These are phyloP conservation scores for Phytophthora multivora DNA, from an alignment of 352 stramenopile species.

Conservation along the genomic window DNA sequence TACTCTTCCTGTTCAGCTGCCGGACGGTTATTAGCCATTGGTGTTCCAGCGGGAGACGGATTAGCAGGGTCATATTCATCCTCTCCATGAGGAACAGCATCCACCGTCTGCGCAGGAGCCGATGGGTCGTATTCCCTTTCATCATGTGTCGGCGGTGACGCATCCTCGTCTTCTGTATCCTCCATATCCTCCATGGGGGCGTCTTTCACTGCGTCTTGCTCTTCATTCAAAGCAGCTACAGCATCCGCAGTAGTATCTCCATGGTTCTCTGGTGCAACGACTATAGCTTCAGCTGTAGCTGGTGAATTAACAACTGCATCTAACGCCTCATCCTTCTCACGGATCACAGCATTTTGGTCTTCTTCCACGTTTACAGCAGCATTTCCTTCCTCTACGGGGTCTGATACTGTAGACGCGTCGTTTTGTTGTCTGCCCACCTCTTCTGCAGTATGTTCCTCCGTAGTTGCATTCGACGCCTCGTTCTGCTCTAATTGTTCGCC, in stretches of 20 bases:
- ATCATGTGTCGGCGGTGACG: slow-evolving; percentile 11
- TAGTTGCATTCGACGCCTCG: neutral
- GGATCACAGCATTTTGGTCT: neutral
- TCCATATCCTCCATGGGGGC: neutral
- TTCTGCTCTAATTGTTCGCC: neutral
- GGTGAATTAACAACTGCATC: neutral
- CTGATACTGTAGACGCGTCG: neutral
- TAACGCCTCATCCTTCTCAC: neutral
- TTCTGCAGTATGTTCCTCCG: neutral
- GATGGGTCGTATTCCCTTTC: slow-evolving; percentile 33
- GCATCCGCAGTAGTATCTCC: neutral
- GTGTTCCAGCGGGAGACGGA: slow-evolving; percentile 27
- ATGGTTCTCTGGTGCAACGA: neutral
- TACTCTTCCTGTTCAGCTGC: slow-evolving; percentile 40
- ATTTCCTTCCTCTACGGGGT: too few relatives aligned
- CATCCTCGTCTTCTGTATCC: neutral
- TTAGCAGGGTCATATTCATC: slow-evolving; percentile 51
- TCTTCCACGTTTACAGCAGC: neutral
- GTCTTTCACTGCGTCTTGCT: slow-evolving; percentile 2
- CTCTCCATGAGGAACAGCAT: slow-evolving; percentile 31
- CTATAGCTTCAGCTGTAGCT: neutral
- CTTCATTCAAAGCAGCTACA: neutral
- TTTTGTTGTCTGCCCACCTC: neutral
- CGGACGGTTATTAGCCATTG: slow-evolving; percentile 8
- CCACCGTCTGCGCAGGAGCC: neutral